Evolutionary conservation across 2,329 filamentous ascomycete genomes (phyloP), one percentile per base, ranked within the genome.

Genomic region (Verticillium isaacii): DNA sequence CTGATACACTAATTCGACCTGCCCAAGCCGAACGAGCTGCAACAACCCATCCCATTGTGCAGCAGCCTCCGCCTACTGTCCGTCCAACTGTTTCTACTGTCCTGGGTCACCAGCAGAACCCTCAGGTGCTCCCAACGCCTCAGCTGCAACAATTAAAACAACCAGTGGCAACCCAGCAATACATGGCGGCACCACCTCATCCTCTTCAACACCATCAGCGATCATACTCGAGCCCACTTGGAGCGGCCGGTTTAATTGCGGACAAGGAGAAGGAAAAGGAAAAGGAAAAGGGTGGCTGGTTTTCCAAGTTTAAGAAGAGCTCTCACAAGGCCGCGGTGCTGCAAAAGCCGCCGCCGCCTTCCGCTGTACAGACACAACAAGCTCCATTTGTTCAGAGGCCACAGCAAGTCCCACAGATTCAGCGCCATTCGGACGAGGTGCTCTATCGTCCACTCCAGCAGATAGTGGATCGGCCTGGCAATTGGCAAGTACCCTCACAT

Each of bases 41-140:
- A 19, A 60, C 61, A 17, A 62, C 25, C 5, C 41, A 59, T 8
- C 57, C 64, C 8, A 56, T 34, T 11, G 50, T 56, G n/a, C 36
- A 57, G 41, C 52, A 57, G 4, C 32, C 59, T 56, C 32, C 54
- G 15, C 32, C 54, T 32, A 25, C 8, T 14, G 54, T 5, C 8
- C 25, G 23, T 9, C 25, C 25, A 3, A 14, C 15, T 12, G 15
- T 9, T 32, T 5, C 29, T 8, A 9, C 25, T 32, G 29, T 9
- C 23, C 7, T 7, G 12, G 45, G 8, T 23, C 45, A 14, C 23
- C 45, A 25, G 23, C 45, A 50, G 12, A 41, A n/a, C 37, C 61
- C 64, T 50, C 68, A 66, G 45, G 63, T 67, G 41, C 62, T 66
- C 8, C 54, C 68, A 64, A 62, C 69, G 58, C 65, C 61, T 6